These are phyloP conservation scores for Myxozyma vanderwaltii DNA, from an alignment of 805 yeast species.

Conservation along the genomic window DNA sequence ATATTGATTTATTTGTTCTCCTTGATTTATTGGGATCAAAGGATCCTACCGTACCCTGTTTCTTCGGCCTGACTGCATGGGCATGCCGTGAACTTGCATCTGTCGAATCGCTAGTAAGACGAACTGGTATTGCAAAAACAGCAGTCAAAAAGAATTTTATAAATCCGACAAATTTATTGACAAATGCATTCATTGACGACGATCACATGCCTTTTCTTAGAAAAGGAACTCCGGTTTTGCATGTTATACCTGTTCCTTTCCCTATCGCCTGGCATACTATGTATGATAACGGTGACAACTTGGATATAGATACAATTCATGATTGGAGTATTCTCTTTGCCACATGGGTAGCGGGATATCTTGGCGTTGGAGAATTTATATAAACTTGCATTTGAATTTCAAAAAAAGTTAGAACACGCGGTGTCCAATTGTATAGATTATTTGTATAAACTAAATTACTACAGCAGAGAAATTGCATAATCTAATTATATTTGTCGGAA, in stretches of 20 bases:
- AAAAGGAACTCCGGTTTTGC: slow-evolving; percentile 53
- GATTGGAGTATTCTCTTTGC: slow-evolving; percentile 52
- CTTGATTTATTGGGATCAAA: slow-evolving; percentile 55
- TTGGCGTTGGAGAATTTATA: slow-evolving; percentile 28
- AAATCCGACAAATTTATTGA: slow-evolving; percentile 8
- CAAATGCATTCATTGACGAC: slow-evolving; percentile 45
- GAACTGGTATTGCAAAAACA: slow-evolving; percentile 24
- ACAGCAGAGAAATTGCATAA: neutral
- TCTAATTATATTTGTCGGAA: no score
- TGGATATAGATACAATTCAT: slow-evolving; percentile 47
- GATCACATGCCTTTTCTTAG: slow-evolving; percentile 58
- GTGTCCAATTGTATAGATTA: neutral
- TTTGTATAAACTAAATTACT: neutral
- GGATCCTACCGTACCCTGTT: slow-evolving; percentile 47
- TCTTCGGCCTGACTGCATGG: slow-evolving; percentile 47
- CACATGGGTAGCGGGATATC: slow-evolving; percentile 39
- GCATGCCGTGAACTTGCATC: slow-evolving; percentile 45
- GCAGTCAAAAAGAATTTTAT: slow-evolving; percentile 1
- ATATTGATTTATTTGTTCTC: slow-evolving; percentile 52
- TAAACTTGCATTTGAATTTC: no score
- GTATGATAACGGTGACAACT: slow-evolving; percentile 49
- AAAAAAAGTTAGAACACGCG: neutral
- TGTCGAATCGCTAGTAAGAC: slow-evolving; percentile 42
- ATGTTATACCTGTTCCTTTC: slow-evolving; percentile 55
- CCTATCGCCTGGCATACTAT: slow-evolving; percentile 58